Evolutionary conservation across 2,329 filamentous ascomycete genomes (phyloP).

Genomic region (Shiraia bambusicola): DNA sequence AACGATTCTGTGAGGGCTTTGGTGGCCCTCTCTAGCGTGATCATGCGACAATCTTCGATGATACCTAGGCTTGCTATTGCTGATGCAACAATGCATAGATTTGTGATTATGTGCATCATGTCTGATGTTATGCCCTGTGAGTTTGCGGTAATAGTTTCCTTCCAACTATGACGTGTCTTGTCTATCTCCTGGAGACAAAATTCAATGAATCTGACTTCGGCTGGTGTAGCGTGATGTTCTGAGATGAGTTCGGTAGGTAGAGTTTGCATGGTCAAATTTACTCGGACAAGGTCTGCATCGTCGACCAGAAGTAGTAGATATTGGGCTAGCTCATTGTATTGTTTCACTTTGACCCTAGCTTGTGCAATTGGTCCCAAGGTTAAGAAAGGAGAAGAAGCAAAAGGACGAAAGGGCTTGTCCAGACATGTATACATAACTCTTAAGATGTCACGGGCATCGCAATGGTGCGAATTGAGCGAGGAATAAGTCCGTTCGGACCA

Average conservation of each 20-base stretch:
- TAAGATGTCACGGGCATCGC: slow-evolving; percentile 65
- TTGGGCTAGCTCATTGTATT: slow-evolving; percentile 46
- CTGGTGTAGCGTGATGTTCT: slow-evolving; percentile 24
- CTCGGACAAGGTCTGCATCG: slow-evolving; percentile 5
- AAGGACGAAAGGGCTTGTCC: slow-evolving; percentile 49
- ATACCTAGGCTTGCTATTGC: slow-evolving; percentile 31
- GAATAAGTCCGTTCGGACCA: slow-evolving; percentile 65
- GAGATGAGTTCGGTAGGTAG: slow-evolving; percentile 9
- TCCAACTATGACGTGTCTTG: slow-evolving; percentile 48
- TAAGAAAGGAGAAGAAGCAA: slow-evolving; percentile 29
- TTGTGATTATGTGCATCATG: slow-evolving; percentile 52
- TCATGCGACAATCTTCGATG: slow-evolving; percentile 23
- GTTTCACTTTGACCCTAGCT: slow-evolving; percentile 46
- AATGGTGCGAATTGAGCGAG: slow-evolving; percentile 64
- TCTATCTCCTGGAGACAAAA: slow-evolving; percentile 51
- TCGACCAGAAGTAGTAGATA: slow-evolving; percentile 52
- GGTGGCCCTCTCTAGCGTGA: slow-evolving; percentile 22
- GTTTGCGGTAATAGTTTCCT: slow-evolving; percentile 44
- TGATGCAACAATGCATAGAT: slow-evolving; percentile 49
- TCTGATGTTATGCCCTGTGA: slow-evolving; percentile 52
- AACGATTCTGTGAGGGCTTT: slow-evolving; percentile 33
- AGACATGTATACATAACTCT: slow-evolving; percentile 70
- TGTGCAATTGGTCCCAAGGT: slow-evolving; percentile 47
- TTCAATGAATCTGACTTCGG: slow-evolving; percentile 45
- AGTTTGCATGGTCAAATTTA: slow-evolving; percentile 1